Percentiles rank a stretch among this genome's conserved stretches.
Evolutionary conservation across 202 grass and related monocot genomes (phyloP).

Genomic region (Setaria italica): DNA sequence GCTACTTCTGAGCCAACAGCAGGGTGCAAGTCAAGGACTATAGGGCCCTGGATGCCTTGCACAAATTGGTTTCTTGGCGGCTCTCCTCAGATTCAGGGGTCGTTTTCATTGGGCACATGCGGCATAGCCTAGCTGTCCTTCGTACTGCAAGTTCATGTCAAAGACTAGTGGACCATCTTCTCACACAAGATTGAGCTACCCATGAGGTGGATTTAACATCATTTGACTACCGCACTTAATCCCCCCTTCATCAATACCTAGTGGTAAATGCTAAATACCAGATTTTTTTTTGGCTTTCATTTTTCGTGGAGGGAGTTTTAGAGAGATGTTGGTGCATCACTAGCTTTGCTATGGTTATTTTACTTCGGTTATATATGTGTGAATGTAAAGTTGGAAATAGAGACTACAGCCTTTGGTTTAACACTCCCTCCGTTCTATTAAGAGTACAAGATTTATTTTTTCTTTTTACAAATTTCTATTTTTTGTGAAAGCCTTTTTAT

Average conservation of each 20-base stretch:
- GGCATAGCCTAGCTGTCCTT: not conserved
- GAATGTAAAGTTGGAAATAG: no score
- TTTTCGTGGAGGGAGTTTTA: not conserved
- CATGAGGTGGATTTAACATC: not conserved
- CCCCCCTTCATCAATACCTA: not conserved
- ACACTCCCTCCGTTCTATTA: no score
- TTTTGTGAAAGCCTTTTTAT: no score
- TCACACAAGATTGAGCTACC: not conserved
- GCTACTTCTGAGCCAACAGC: conserved; percentile 14
- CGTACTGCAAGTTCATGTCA: not conserved
- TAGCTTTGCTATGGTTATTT: not conserved
- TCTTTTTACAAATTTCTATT: not conserved
- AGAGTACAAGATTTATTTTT: not conserved
- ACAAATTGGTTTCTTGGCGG: not conserved
- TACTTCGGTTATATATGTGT: not conserved
- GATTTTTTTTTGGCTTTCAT: not conserved
- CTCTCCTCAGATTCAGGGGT: not conserved
- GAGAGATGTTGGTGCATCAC: not conserved
- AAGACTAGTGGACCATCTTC: not conserved
- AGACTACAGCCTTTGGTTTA: no score
- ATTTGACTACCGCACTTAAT: not conserved
- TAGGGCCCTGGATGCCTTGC: not conserved
- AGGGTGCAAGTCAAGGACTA: not conserved
- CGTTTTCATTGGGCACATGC: not conserved
- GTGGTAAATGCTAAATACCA: no score